Percentiles rank a stretch among this genome's conserved stretches.
phyloP scores from a whole-genome alignment of 2,329 filamentous ascomycete species.

The Talaromyces sp. region DNA sequence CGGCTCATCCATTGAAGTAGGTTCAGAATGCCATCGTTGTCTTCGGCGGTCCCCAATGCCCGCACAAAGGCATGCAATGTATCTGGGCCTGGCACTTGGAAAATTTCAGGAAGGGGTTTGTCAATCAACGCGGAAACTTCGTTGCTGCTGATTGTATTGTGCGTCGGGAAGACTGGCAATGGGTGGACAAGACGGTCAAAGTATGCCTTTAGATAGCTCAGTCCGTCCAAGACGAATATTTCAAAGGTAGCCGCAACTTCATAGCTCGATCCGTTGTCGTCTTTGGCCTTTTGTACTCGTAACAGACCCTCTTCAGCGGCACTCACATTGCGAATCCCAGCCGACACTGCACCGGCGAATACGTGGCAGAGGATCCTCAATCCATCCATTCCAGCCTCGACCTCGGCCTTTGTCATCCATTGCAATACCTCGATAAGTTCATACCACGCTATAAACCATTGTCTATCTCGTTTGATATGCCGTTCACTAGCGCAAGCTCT shows the following conservation, averaged over 20 bases:
- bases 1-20: constrained; percentile 39
- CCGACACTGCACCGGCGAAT: constrained; percentile 30
- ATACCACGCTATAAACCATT: constrained; percentile 34
- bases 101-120: constrained; percentile 22
- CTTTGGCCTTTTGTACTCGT: constrained; percentile 17
- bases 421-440: constrained; percentile 25
- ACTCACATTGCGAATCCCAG: constrained; percentile 22
- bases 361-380: constrained; percentile 30
- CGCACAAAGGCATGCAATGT: constrained; percentile 38
- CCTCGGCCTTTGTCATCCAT: constrained; percentile 28
- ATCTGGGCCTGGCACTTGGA: constrained; percentile 32
- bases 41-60: constrained; percentile 33
- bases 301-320: constrained; percentile 21
- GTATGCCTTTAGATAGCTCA: constrained; percentile 26
- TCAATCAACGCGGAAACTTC: background rate
- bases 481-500: constrained; percentile 16
- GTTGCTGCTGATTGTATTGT: background rate
- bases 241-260: constrained; percentile 14
- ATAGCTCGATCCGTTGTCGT: background rate
- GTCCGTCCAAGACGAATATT: constrained; percentile 24
- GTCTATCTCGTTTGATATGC: constrained; percentile 17
- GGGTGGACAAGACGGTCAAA: constrained; percentile 32
- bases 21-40: constrained; percentile 33
- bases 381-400: constrained; percentile 26
- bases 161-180: constrained; percentile 5